These are phyloP conservation scores for Globisporangium yorkense DNA, from an alignment of 352 stramenopile species.

Conservation along the genomic window DNA sequence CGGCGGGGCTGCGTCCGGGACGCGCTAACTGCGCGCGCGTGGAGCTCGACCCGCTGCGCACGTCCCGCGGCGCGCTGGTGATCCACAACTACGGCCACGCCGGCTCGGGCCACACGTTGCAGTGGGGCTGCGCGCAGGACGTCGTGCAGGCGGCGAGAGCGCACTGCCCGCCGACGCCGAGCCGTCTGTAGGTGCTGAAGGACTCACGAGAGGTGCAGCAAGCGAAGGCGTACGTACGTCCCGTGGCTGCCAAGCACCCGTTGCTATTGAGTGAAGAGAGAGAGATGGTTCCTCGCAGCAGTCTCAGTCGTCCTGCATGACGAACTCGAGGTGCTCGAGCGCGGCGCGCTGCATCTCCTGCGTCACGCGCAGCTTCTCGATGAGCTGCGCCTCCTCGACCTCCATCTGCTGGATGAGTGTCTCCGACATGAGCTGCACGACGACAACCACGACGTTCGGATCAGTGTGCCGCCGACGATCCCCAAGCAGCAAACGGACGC, in stretches of 20 bases:
- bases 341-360: conserved; percentile 60
- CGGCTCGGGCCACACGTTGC: conserved; percentile 62
- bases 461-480: too few species aligned
- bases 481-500: not conserved
- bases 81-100: conserved; percentile 74
- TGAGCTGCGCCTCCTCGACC: conserved; percentile 46
- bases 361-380: conserved; percentile 52
- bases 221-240: too few species aligned
- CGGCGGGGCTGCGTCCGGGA: conserved; percentile 40
- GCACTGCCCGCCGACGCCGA: conserved; percentile 9
- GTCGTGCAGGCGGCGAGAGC: conserved; percentile 30
- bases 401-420: conserved; percentile 66
- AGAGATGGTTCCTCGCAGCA: too few species aligned
- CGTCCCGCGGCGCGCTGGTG: conserved; percentile 27
- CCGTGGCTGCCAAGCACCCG: not conserved
- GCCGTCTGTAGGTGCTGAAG: conserved; percentile 4
- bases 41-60: conserved; percentile 31
- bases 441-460: not conserved
- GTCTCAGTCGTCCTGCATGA: conserved; percentile 36
- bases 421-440: conserved; percentile 33
- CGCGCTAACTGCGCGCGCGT: conserved; percentile 37
- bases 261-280: not conserved
- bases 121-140: conserved; percentile 59
- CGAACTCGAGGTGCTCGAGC: conserved; percentile 63
- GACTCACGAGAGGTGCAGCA: too few species aligned